Evolutionary conservation across 2,329 filamentous ascomycete species (phyloP).

Genomic region (Xenosphaeropsis pyriputrescens): DNA sequence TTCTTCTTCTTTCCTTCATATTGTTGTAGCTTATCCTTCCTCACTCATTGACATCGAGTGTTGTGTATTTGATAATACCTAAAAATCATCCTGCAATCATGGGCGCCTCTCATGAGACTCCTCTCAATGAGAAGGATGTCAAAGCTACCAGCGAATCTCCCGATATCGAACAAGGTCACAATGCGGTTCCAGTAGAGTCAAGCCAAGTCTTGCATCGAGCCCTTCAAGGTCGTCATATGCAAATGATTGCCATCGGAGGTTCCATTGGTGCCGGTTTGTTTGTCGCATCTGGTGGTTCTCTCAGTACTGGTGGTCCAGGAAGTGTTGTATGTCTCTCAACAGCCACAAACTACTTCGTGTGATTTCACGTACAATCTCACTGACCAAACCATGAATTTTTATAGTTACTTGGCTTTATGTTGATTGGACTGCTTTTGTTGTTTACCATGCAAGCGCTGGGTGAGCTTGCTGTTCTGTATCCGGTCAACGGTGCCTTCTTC

Average conservation of each 20-base stretch:
- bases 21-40: no score
- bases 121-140: no score
- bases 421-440: conserved; percentile 25
- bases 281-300: conserved; percentile 31
- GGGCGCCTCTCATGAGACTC: no score
- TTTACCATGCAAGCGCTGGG: conserved; percentile 41
- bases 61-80: no score
- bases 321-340: conserved; percentile 22
- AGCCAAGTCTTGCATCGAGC: background rate
- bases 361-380: background rate
- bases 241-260: conserved; percentile 18
- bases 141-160: no score
- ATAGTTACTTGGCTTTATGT: conserved; percentile 43
- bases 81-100: no score
- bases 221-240: background rate
- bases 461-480: conserved; percentile 76
- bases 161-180: no score
- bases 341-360: background rate
- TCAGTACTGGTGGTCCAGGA: conserved; percentile 45
- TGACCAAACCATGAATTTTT: background rate
- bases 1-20: no score
- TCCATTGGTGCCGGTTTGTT: conserved; percentile 11
- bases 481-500: conserved; percentile 77
- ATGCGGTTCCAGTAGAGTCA: background rate
- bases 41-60: no score